These are phyloP conservation scores for Graphiopsis chlorocephala DNA, from an alignment of 2,329 filamentous ascomycete species.

Conservation along the genomic window DNA sequence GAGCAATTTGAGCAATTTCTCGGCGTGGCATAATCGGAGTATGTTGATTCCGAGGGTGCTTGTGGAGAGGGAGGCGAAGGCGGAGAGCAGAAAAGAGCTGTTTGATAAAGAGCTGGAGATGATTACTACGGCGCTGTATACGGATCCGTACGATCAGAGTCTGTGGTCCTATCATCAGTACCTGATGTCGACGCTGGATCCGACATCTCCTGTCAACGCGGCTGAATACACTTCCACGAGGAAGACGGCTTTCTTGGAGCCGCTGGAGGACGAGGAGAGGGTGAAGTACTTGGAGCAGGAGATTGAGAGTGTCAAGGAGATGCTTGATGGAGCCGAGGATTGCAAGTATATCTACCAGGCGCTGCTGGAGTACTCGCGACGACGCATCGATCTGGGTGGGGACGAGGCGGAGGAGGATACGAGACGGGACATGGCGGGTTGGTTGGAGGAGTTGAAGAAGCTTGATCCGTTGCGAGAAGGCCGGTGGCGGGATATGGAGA, in stretches of 20 bases:
- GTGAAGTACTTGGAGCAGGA: conserved; percentile 66
- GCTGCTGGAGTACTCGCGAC: conserved; percentile 69
- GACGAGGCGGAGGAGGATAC: conserved; percentile 41
- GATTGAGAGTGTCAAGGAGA: conserved; percentile 69
- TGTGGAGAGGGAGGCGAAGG: conserved; percentile 64
- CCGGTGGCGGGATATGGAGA: conserved; percentile 71
- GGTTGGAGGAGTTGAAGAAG: conserved; percentile 62
- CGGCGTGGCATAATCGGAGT: conserved; percentile 89
- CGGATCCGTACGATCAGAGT: conserved; percentile 90
- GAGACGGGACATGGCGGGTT: conserved; percentile 44
- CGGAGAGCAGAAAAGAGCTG: conserved; percentile 62
- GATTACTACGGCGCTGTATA: conserved; percentile 75
- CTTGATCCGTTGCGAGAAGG: conserved; percentile 73
- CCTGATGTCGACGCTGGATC: conserved; percentile 65
- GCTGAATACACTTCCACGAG: neutral
- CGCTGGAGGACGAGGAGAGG: conserved; percentile 61
- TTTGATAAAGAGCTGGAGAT: conserved; percentile 74
- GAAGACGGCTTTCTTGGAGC: conserved; percentile 56
- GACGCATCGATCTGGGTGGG: conserved; percentile 53
- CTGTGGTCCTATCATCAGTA: conserved; percentile 97
- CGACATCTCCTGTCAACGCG: conserved; percentile 46
- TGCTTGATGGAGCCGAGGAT: conserved; percentile 61
- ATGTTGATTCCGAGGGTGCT: conserved; percentile 77
- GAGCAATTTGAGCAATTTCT: conserved; percentile 89
- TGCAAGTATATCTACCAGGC: conserved; percentile 90